Percentiles rank a stretch among this genome's conserved stretches.
phyloP scores from a whole-genome alignment of 768 basidiomycete species.

The Russula earlei region DNA sequence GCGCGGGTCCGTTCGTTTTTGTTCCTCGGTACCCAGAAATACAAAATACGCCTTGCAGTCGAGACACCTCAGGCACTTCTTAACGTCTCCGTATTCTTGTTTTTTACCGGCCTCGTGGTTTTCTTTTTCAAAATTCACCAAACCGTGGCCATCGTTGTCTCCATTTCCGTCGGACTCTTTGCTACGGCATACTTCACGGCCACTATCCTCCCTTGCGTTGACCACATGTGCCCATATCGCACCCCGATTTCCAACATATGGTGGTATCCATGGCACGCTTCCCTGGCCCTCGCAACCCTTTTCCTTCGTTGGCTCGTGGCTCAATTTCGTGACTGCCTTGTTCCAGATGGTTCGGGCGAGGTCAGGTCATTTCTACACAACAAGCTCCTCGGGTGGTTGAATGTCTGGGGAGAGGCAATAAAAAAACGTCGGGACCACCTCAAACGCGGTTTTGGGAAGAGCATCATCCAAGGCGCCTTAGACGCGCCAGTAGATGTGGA shows the following conservation, averaged over 20 bases:
- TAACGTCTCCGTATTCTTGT: slow-evolving; percentile 12
- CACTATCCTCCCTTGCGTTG: not conserved
- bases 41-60: not conserved
- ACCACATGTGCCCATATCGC: not conserved
- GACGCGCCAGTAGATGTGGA: not conserved
- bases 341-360: not conserved
- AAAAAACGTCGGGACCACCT: not conserved
- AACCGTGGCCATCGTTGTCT: slow-evolving; percentile 2
- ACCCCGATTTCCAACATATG: not conserved
- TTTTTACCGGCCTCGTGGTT: slow-evolving; percentile 7
- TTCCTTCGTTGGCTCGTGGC: not conserved
- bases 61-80: slow-evolving; percentile 8
- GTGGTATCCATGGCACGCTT: not conserved
- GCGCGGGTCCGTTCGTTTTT: slow-evolving; percentile 12
- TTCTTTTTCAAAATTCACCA: slow-evolving; percentile 1
- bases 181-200: not conserved
- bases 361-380: not conserved
- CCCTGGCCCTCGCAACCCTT: not conserved
- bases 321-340: not conserved
- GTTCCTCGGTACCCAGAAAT: slow-evolving; percentile 6
- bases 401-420: not conserved
- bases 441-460: not conserved
- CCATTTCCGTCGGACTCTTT: not conserved
- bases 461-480: not conserved
- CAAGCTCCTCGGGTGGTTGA: not conserved